Conservation (phyloP, 140 eudicot genomes). For the Ambrosia hybrid region DNA sequence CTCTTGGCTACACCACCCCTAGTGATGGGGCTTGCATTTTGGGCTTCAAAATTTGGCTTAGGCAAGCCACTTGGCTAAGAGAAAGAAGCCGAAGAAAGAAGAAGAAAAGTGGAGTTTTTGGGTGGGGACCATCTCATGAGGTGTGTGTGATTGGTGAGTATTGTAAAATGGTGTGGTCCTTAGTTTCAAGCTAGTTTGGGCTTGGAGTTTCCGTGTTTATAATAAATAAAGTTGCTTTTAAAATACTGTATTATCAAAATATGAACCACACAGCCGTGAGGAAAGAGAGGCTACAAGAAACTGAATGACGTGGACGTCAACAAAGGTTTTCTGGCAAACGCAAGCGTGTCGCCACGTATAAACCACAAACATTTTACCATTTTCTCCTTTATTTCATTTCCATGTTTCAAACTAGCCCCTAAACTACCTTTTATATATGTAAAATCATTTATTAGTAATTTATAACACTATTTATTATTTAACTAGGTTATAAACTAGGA, state of each 20-base stretch:
- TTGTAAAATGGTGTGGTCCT: too few species aligned
- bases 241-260: background rate
- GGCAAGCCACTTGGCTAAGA: too few species aligned
- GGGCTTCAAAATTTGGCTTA: too few species aligned
- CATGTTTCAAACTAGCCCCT: conserved; percentile 7
- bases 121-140: too few species aligned
- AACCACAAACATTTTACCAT: background rate
- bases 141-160: too few species aligned
- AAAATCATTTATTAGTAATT: background rate
- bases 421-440: background rate
- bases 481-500: background rate
- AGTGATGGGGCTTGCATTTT: too few species aligned
- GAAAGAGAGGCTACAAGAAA: background rate
- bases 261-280: conserved; percentile 8
- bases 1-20: too few species aligned
- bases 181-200: too few species aligned
- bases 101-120: too few species aligned
- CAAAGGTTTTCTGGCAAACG: conserved; percentile 7
- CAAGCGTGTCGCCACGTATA: conserved; percentile 33
- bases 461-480: background rate
- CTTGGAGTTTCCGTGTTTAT: too few species aligned
- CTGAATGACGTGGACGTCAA: conserved; percentile 31
- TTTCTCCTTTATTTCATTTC: conserved; percentile 1
- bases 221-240: background rate
- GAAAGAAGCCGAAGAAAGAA: too few species aligned